Percentiles rank a stretch among this genome's conserved stretches.
These are phyloP conservation scores for Solanum pinnatisectum DNA, from an alignment of 257 asterid genomes.

Conservation along the genomic window DNA sequence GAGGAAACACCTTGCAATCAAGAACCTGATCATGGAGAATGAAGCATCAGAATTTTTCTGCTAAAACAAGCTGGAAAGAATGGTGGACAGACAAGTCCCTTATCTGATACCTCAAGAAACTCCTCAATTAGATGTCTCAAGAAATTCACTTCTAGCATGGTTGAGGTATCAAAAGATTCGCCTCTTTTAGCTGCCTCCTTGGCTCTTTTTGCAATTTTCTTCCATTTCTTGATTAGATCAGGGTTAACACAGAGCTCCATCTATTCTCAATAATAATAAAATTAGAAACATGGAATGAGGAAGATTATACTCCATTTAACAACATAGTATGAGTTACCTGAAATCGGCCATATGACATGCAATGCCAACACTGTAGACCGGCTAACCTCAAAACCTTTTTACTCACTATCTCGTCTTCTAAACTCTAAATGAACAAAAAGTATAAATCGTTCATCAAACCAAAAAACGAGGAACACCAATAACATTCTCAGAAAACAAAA, in stretches of 20 bases:
- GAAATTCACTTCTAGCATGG: slow-evolving; percentile 60
- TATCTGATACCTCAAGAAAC: slow-evolving; percentile 61
- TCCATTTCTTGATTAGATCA: slow-evolving; percentile 73
- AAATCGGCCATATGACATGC: slow-evolving; percentile 88
- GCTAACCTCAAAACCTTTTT: slow-evolving; percentile 83
- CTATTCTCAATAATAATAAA: slow-evolving; percentile 25
- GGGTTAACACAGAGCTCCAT: slow-evolving; percentile 84
- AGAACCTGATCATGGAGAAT: slow-evolving; percentile 48
- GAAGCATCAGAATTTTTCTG: slow-evolving; percentile 10
- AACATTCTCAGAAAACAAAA: not conserved
- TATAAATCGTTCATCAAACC: slow-evolving; percentile 5
- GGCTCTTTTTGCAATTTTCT: slow-evolving; percentile 61
- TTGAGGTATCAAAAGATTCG: slow-evolving; percentile 45
- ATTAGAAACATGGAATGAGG: not conserved
- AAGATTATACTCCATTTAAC: not conserved
- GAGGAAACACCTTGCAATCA: slow-evolving; percentile 59
- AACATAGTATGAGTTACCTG: slow-evolving; percentile 44
- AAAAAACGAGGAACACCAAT: not conserved
- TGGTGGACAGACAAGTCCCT: not conserved
- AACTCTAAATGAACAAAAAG: slow-evolving; percentile 39
- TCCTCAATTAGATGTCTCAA: slow-evolving; percentile 80
- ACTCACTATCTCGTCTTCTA: slow-evolving; percentile 93
- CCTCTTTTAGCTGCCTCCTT: slow-evolving; percentile 58
- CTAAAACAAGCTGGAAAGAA: slow-evolving; percentile 1
- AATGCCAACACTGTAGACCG: slow-evolving; percentile 89